Evolutionary conservation across 2,329 filamentous ascomycete genomes (phyloP), one percentile per base, ranked within the genome.

Genomic region (Sporothrix dimorphospora): DNA sequence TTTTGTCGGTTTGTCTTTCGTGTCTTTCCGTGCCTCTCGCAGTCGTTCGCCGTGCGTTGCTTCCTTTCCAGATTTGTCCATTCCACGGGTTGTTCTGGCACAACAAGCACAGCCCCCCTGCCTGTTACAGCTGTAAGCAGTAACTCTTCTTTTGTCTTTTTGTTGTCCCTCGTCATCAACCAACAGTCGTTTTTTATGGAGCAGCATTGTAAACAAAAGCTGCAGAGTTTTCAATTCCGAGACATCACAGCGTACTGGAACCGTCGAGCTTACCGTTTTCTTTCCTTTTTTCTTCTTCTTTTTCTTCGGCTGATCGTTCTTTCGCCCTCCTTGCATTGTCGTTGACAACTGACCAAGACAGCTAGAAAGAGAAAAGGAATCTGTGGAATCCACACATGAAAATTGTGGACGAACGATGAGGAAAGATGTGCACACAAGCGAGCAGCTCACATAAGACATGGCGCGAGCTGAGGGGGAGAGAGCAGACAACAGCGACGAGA

Each of bases 351-450:
- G n/a, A n/a, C n/a, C n/a, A n/a, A n/a, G n/a, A n/a, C n/a, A n/a
- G n/a, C n/a, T n/a, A n/a, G n/a, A n/a, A n/a, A n/a, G n/a, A n/a
- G n/a, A n/a, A n/a, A 27, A 65, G 42, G 42, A 66, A 49, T 30
- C 14, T 49, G 24, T 45, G 38, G 59, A 49, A 34, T 49, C 63
- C 63, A 66, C 63, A 30, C 8, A n/a, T 9, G 19, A 30, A 49
- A 49, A 19, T 66, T 66, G 61, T 34, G 11, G 49, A 47, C 24
- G 21, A 42, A 66, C 61, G 45, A 68, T 21, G 47, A 40, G 65
- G 30, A 68, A 68, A 68, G 65, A 68, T 68, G 47, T 51, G 65
- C 65, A 53, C 47, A 24, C 27, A 68, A 68, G 47, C 27, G n/a
- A 40, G 53, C 30, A 53, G 65, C 65, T 68, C 47, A 53, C 47